phyloP scores from a whole-genome alignment of 2,329 filamentous ascomycete genomes.

The Calcarisporium arbuscula region DNA sequence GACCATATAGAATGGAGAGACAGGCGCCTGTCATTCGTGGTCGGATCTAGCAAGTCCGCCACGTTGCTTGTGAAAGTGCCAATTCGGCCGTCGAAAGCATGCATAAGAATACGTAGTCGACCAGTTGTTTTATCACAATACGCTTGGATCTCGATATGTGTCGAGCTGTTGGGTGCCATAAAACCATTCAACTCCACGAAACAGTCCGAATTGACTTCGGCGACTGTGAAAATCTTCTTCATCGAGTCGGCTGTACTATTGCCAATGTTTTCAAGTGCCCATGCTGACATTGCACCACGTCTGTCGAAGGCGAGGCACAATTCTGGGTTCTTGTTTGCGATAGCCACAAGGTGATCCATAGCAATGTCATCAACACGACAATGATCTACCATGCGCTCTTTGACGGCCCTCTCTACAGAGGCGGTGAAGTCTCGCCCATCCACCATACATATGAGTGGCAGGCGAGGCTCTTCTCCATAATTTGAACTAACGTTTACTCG shows the following conservation, averaged over 20 bases:
- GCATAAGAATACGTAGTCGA: slow-evolving; percentile 66
- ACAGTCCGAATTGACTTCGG: slow-evolving; percentile 60
- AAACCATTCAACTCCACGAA: slow-evolving; percentile 39
- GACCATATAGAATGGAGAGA: slow-evolving; percentile 65
- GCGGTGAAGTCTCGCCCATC: slow-evolving; percentile 73
- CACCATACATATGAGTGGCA: slow-evolving; percentile 61
- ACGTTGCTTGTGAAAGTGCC: slow-evolving; percentile 75
- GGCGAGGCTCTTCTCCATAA: slow-evolving; percentile 42
- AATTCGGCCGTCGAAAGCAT: slow-evolving; percentile 80
- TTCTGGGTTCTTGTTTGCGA: slow-evolving; percentile 80
- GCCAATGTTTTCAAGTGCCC: slow-evolving; percentile 84
- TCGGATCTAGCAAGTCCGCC: slow-evolving; percentile 73
- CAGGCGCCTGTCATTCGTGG: slow-evolving; percentile 54
- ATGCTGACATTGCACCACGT: slow-evolving; percentile 81
- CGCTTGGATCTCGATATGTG: slow-evolving; percentile 62
- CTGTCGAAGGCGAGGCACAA: slow-evolving; percentile 81
- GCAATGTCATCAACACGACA: slow-evolving; percentile 61
- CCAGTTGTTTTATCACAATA: slow-evolving; percentile 64
- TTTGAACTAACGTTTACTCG: slow-evolving; percentile 70
- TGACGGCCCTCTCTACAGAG: slow-evolving; percentile 70
- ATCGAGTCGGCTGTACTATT: slow-evolving; percentile 57
- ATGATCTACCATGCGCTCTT: slow-evolving; percentile 47
- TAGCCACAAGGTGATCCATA: slow-evolving; percentile 75
- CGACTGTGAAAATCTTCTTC: slow-evolving; percentile 83
- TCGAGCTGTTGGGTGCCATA: slow-evolving; percentile 15